Evolutionary conservation across 352 stramenopile genomes (phyloP).

Genomic region (Pythium diclinum): DNA sequence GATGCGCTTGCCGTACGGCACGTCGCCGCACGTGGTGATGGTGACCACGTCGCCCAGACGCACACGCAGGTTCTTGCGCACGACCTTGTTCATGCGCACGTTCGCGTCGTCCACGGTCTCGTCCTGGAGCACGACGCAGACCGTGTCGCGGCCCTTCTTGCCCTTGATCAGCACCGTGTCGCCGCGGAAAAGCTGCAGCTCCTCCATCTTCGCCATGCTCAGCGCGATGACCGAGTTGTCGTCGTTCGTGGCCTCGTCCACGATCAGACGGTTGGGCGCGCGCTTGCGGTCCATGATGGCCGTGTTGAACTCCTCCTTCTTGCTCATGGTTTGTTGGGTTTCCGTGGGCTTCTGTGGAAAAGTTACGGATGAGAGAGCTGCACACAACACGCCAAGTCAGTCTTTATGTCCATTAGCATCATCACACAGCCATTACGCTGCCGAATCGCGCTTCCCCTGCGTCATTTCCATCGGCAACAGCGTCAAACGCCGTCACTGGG

Average conservation of each 20-base stretch:
- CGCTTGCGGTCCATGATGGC: conserved; percentile 92
- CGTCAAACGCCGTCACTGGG: neutral
- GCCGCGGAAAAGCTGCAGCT: conserved; percentile 98
- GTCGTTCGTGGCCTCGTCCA: conserved; percentile 97
- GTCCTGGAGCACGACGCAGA: conserved; percentile 97
- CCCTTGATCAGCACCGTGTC: conserved; percentile 99
- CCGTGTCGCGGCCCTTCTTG: conserved; percentile 98
- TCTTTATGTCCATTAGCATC: neutral
- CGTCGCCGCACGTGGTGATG: conserved; percentile 94
- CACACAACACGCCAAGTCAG: conserved; percentile 12
- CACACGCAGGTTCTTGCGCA: conserved; percentile 98
- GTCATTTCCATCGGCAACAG: neutral
- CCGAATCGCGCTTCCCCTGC: neutral
- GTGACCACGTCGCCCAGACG: conserved; percentile 98
- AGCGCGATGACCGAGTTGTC: conserved; percentile 97
- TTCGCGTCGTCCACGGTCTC: conserved; percentile 97
- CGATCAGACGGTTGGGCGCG: conserved; percentile 97
- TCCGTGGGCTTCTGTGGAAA: conserved; percentile 21
- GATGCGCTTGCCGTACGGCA: conserved; percentile 98
- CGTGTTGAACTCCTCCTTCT: conserved; percentile 81
- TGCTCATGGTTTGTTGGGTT: conserved; percentile 28
- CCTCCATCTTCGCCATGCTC: conserved; percentile 96
- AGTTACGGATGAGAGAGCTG: neutral
- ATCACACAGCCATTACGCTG: neutral
- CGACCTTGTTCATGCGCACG: conserved; percentile 99